Evolutionary conservation across 2,329 filamentous ascomycete species (phyloP), one percentile per base, ranked within the genome.

Genomic region (Scorias spongiosa): DNA sequence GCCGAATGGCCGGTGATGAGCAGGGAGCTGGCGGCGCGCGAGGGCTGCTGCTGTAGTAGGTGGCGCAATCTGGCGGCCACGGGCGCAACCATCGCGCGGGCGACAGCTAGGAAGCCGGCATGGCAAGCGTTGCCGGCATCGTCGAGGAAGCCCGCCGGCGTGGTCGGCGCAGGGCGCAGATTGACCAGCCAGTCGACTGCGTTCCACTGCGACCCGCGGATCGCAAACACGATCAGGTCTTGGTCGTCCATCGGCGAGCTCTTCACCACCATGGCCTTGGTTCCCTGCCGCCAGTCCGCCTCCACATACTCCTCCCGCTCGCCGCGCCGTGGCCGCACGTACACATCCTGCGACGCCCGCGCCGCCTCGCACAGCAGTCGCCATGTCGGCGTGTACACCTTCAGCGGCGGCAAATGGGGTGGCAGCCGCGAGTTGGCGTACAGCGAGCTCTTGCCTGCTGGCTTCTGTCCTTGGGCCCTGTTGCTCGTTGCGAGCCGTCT

Each of bases 141-240:
- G 55, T 93, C 85, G 14, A 93, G 68, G 57, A 93, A 91, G 1
- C 74, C 75, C 0, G 57, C 58, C 0, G 86, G 84, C 1, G 76
- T 69, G 0, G 73, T 68, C 0, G 84, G 84, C 0, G 73, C 76
- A 1, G 75, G 75, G 41, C 83, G 76, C 43, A 91, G 71, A 59
- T 93, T 93, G 39, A 91, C 82, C 1, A 81, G 75, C 86, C 86
- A 93, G 63, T 93, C 86, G 66, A 83, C 78, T 52, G 91, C 83
- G 6, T 76, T 82, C 48, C 46, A 51, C 18, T 84, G 77, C 1
- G 80, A 86, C 15, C 86, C 86, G 15, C 86, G 76, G 48, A 93
- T 84, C 11, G 86, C 84, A 54, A 93, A 84, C 10, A 93, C 81
- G 44, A 93, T 80, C 14, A 80, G 80, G 57, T 84, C 77, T 66